Base-by-base conservation (phyloP, 2,329 filamentous ascomycete genomes). In the Exutisphaerella laricina region DNA sequence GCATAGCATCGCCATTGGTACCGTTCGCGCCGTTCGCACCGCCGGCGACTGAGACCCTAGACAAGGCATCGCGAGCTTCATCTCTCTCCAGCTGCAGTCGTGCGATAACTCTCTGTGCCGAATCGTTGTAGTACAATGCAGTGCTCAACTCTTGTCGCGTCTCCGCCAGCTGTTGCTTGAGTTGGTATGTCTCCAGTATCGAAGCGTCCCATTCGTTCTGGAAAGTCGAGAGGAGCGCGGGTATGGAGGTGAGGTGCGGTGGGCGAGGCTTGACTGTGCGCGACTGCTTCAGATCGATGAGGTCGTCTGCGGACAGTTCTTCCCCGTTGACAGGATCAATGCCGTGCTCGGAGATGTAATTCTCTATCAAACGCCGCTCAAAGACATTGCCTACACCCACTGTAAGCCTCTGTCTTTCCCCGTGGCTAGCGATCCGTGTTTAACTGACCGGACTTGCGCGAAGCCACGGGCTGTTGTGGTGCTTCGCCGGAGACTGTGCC, bases 161-260 rank as follows among this genome's bases (percentile, higher is more conserved):
- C 63, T 94, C 86, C 39, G 84, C 77, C 49, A 98, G 74, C 62
- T 95, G 88, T 66, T 96, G 86, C 69, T 86, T 84, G 47, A 97
- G 71, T 55, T 87, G 92, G 66, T 88, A 96, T 38, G 88, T 86
- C 70, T 98, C 92, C 25, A 97, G 73, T 9, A 90, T 87, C 32
- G 96, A 71, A 6, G 89, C 84, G 64, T 98, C 92, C 92, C 92
- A 98, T 74, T 98, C 92, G 66, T 94, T 94, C 66, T 98, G 92
- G 66, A 98, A 97, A 28, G 89, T 85, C 37, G 87, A 85, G 43
- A 98, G 84, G 43, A 98, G 79, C 13, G 92, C 88, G 16, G 92
- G 92, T 61, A 98, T 95, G 26, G 92, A 98, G 41, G 92, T 97
- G 58, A 97, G 80, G 23, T 88, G 89, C 22, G 92, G 90, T 45